Evolutionary conservation across 2,329 filamentous ascomycete species (phyloP).

Genomic region (Neopestalotiopsis sp.): DNA sequence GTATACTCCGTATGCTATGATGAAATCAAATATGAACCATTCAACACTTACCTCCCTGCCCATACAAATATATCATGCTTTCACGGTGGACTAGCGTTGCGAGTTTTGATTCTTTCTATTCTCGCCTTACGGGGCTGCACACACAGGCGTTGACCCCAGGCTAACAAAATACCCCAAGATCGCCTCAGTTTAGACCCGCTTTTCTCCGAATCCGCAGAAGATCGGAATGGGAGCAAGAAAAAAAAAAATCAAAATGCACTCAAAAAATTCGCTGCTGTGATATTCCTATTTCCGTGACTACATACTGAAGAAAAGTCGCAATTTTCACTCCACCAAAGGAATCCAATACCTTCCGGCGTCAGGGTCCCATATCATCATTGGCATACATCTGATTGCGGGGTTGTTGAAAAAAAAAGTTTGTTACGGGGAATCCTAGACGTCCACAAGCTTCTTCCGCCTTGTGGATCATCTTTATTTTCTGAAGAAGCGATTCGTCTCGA

Average conservation of each 20-base stretch:
- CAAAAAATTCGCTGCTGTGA: neutral
- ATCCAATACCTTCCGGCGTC: neutral
- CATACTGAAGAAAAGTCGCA: neutral
- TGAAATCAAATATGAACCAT: no score
- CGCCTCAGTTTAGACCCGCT: neutral
- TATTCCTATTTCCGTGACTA: neutral
- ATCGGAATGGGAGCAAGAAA: no score
- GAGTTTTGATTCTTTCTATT: no score
- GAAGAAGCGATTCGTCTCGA: neutral
- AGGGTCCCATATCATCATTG: neutral
- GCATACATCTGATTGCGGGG: neutral
- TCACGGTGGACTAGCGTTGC: no score
- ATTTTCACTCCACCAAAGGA: neutral
- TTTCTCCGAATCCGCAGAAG: slow-evolving; percentile 4
- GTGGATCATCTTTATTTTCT: neutral
- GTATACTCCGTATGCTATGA: no score
- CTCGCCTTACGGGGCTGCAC: no score
- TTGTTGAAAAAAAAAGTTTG: neutral
- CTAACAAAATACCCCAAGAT: neutral
- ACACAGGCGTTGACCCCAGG: no score
- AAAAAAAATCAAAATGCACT: neutral
- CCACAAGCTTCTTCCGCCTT: neutral
- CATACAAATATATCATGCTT: no score
- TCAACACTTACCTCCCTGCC: no score
- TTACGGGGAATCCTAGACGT: neutral